Conservation (phyloP, 78 protist species). For the Capsaspora owczarzaki region DNA sequence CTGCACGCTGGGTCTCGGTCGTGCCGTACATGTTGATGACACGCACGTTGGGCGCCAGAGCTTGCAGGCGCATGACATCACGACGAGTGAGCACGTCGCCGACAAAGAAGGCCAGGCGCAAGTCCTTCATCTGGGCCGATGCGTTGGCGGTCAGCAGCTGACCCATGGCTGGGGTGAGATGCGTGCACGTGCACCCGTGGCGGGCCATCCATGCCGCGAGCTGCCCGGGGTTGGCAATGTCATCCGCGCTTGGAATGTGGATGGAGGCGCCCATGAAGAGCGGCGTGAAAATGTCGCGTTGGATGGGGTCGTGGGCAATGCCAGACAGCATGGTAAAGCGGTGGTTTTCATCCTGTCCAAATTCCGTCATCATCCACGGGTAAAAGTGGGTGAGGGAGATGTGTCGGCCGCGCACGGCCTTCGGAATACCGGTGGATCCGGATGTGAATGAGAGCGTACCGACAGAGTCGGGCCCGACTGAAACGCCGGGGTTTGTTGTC, state of each 20-base stretch:
- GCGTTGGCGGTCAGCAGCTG: constrained; percentile 57
- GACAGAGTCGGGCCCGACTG: constrained; percentile 11
- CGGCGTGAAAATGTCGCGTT: constrained; percentile 77
- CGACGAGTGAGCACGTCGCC: constrained; percentile 64
- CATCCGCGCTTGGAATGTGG: constrained; percentile 44
- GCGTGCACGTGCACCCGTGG: constrained; percentile 29
- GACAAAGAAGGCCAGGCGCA: constrained; percentile 53
- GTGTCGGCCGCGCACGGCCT: constrained; percentile 52
- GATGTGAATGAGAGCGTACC: constrained; percentile 59
- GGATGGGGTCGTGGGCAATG: constrained; percentile 82
- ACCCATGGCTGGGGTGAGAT: constrained; percentile 73
- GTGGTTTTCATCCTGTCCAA: not conserved
- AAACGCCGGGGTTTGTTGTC: not conserved
- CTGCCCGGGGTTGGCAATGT: constrained; percentile 53
- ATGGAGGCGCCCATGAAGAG: constrained; percentile 66
- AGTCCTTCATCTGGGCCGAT: constrained; percentile 10
- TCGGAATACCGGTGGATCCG: constrained; percentile 27
- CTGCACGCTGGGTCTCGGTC: constrained; percentile 61
- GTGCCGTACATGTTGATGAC: constrained; percentile 76
- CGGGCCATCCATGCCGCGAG: constrained; percentile 54
- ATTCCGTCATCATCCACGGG: constrained; percentile 60
- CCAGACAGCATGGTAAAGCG: constrained; percentile 67
- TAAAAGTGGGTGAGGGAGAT: constrained; percentile 63
- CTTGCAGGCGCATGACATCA: constrained; percentile 39
- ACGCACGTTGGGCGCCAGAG: constrained; percentile 34